A percentile compares a stretch with the other conserved stretches of the same genome.
phyloP scores from a whole-genome alignment of 495 filamentous ascomycete genomes.

The Geoglossum glabrum region DNA sequence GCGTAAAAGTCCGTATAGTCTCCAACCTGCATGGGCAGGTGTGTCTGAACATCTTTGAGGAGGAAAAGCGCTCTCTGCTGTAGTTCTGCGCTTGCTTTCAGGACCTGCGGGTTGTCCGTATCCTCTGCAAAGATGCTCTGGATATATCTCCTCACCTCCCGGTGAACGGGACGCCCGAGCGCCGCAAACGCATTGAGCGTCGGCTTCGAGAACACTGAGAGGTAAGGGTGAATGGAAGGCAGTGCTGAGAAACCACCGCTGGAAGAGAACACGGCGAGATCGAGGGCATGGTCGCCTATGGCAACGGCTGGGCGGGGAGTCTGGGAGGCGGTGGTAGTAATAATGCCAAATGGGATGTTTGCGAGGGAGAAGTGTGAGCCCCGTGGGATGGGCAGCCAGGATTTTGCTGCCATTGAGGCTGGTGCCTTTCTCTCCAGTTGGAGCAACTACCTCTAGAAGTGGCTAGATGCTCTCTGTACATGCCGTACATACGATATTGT shows the following conservation, averaged over 20 bases:
- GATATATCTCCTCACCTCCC: slow-evolving; percentile 50
- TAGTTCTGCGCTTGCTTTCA: slow-evolving; percentile 34
- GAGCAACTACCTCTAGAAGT: too few relatives aligned
- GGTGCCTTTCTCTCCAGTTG: background rate
- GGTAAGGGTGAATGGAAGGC: slow-evolving; percentile 33
- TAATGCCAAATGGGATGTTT: slow-evolving; percentile 89
- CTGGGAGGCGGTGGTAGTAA: slow-evolving; percentile 34
- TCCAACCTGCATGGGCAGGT: slow-evolving; percentile 74
- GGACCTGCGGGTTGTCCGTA: slow-evolving; percentile 35
- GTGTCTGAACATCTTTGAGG: slow-evolving; percentile 39
- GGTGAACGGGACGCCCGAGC: slow-evolving; percentile 50
- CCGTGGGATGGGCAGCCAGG: slow-evolving; percentile 45
- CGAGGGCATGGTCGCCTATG: slow-evolving; percentile 58
- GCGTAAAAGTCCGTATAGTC: slow-evolving; percentile 97
- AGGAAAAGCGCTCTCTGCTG: slow-evolving; percentile 34
- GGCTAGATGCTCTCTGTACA: too few relatives aligned
- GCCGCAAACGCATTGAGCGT: slow-evolving; percentile 71
- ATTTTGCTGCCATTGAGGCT: slow-evolving; percentile 28
- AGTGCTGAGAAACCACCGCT: slow-evolving; percentile 33
- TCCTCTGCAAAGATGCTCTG: slow-evolving; percentile 46
- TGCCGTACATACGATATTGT: too few relatives aligned
- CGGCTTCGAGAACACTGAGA: slow-evolving; percentile 41
- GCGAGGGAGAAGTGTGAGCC: slow-evolving; percentile 61
- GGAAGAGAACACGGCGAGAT: slow-evolving; percentile 43
- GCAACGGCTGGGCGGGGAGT: slow-evolving; percentile 50